Evolutionary conservation across 352 stramenopile genomes (phyloP), one percentile per base, ranked within the genome.

Genomic region (Thalassiosira mediterranea): DNA sequence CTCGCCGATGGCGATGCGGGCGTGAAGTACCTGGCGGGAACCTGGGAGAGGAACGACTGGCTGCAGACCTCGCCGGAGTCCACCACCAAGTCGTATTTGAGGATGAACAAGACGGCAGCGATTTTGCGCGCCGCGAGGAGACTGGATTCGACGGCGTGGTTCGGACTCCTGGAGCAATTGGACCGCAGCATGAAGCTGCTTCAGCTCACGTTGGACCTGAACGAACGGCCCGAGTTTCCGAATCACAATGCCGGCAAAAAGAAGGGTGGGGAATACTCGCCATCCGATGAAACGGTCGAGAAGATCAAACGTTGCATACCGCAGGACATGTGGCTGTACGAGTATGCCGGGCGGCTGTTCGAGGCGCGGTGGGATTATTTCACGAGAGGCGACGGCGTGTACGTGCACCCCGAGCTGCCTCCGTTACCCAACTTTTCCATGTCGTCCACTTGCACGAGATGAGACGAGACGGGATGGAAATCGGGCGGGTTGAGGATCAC

Each of bases 251-350:
- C 4, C 21, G 21, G 31, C 21, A 2, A 28, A 15, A 34, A 31
- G 0, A 56, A 11, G 13, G 56, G 8, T 23, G 32, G 8, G n/a
- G 37, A 57, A 26, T 34, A 31, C 15, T 11, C n/a, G 13, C 48
- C 51, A 21, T 40, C 25, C 2, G 11, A 56, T 25, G 52, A 67
- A 17, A 71, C 49, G 32, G 49, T 40, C 28, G 3, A 29, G 26
- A 62, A 59, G 64, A 52, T 79, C 11, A 56, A 60, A 26, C 40
- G 31, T 2, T 49, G 47, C 34, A 34, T 79, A 31, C 70, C 51
- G n/a, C 57, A 73, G 61, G 70, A 79, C 47, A 34, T 79, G 40
- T 79, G 70, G 70, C 38, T 79, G 19, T 79, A 79, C 46, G 29
- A 74, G 37, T 79, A 68, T 62, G 60, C 70, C 5, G 62, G 51